These are phyloP conservation scores for Geotrichum restrictum DNA, from an alignment of 1,139 yeast species.

Conservation along the genomic window DNA sequence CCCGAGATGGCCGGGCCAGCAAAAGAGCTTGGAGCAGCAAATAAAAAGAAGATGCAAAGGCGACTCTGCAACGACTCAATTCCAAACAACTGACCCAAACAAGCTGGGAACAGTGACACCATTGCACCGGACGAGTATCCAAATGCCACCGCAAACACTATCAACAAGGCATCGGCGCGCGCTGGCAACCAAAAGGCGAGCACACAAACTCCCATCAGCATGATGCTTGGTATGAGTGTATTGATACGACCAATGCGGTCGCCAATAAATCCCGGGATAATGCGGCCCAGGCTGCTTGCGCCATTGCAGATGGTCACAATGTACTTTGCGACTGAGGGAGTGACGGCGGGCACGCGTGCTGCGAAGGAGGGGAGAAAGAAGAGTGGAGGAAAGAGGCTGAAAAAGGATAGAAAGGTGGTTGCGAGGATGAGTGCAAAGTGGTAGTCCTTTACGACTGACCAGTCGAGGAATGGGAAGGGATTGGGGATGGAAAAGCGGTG, in stretches of 20 bases:
- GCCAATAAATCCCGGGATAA: slow-evolving; percentile 47
- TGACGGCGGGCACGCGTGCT: slow-evolving; percentile 30
- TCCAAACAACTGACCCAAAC: slow-evolving; percentile 45
- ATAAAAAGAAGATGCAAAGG: slow-evolving; percentile 55
- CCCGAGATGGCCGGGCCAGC: slow-evolving; percentile 50
- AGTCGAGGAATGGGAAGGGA: slow-evolving; percentile 19
- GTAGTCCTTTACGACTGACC: slow-evolving; percentile 26
- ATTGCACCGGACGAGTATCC: slow-evolving; percentile 47
- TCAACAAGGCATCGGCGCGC: slow-evolving; percentile 24
- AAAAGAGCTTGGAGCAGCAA: slow-evolving; percentile 50
- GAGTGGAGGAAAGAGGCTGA: slow-evolving; percentile 42
- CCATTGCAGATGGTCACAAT: slow-evolving; percentile 50
- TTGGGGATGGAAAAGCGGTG: neutral
- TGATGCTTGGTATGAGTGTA: slow-evolving; percentile 37
- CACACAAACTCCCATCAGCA: slow-evolving; percentile 30
- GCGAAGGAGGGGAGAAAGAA: slow-evolving; percentile 28
- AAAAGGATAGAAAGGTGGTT: slow-evolving; percentile 33
- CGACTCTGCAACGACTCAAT: slow-evolving; percentile 46
- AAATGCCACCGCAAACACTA: slow-evolving; percentile 44
- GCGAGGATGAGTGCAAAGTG: slow-evolving; percentile 25
- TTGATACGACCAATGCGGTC: slow-evolving; percentile 49
- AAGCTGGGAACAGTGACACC: slow-evolving; percentile 42
- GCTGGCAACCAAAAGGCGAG: slow-evolving; percentile 34
- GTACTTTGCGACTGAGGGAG: slow-evolving; percentile 27
- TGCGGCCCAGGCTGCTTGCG: slow-evolving; percentile 48